These are phyloP conservation scores for Hericium erinaceus DNA, from an alignment of 768 basidiomycete genomes.

Conservation along the genomic window DNA sequence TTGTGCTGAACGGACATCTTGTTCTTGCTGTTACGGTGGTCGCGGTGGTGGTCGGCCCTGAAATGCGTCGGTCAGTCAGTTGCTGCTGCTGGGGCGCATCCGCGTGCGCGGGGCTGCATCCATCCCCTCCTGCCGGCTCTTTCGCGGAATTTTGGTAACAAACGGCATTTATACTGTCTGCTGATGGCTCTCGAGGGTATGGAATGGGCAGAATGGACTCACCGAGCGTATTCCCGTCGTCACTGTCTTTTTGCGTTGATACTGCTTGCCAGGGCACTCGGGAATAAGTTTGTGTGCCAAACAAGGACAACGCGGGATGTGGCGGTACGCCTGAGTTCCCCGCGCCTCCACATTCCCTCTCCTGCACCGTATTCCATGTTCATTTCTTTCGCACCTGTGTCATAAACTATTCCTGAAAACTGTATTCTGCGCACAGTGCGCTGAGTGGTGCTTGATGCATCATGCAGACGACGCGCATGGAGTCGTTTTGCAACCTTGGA, in stretches of 20 bases:
- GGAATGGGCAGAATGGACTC: conserved; percentile 36
- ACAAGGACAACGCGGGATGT: conserved; percentile 1
- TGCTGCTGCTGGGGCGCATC: conserved; percentile 26
- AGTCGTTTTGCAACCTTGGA: no score
- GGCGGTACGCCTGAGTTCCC: neutral
- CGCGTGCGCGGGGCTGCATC: conserved; percentile 36
- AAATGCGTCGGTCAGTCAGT: no score
- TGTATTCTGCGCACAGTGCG: no score
- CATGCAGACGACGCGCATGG: no score
- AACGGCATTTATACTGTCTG: neutral
- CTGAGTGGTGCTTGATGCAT: no score
- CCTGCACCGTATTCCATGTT: no score
- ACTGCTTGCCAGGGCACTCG: neutral
- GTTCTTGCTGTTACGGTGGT: conserved; percentile 15
- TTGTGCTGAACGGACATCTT: conserved; percentile 79
- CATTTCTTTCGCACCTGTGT: no score
- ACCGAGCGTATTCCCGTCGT: conserved; percentile 48
- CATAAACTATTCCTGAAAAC: no score
- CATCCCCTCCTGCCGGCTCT: conserved; percentile 33
- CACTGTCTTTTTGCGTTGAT: conserved; percentile 21
- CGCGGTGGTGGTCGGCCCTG: neutral
- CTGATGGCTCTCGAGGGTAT: neutral
- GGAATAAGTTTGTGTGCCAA: neutral
- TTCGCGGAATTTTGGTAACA: neutral
- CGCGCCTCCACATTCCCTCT: neutral